These are phyloP conservation scores for Schizothecium vesticola DNA, from an alignment of 495 filamentous ascomycete genomes.

Conservation along the genomic window DNA sequence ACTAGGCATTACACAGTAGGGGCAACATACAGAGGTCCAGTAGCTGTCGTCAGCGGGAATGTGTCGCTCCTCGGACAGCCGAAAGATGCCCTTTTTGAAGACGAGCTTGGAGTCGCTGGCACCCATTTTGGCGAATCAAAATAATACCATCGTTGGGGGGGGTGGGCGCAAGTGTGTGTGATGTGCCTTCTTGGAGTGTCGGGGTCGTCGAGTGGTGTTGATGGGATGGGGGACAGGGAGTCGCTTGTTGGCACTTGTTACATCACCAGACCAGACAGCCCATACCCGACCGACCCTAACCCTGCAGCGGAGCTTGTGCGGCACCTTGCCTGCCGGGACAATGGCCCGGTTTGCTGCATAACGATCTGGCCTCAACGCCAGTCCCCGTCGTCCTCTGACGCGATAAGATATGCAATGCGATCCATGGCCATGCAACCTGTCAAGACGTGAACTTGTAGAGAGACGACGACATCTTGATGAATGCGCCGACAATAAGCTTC, in stretches of 20 bases:
- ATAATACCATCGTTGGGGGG: slow-evolving; percentile 18
- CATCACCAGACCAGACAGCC: background rate
- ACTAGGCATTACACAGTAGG: background rate
- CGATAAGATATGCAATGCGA: background rate
- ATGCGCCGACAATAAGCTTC: slow-evolving; percentile 7
- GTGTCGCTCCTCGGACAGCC: slow-evolving; percentile 80
- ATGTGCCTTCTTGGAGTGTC: background rate
- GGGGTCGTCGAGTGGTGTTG: background rate
- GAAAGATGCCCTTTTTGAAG: slow-evolving; percentile 99
- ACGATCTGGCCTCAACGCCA: slow-evolving; percentile 32
- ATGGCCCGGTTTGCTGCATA: slow-evolving; percentile 19
- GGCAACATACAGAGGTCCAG: slow-evolving; percentile 75
- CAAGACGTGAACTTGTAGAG: background rate
- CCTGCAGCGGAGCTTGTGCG: background rate
- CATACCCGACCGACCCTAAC: slow-evolving; percentile 27
- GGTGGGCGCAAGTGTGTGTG: background rate
- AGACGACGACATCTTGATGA: background rate
- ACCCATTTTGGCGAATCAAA: slow-evolving; percentile 59
- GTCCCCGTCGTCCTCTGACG: background rate
- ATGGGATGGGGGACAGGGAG: background rate
- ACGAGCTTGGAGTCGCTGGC: slow-evolving; percentile 98
- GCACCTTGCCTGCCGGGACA: background rate
- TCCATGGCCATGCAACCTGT: slow-evolving; percentile 7
- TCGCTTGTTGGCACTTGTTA: slow-evolving; percentile 1
- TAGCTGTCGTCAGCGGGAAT: slow-evolving; percentile 87